Evolutionary conservation across 2,329 filamentous ascomycete genomes (phyloP).

Genomic region (Arthrobotrys sphaeroides): DNA sequence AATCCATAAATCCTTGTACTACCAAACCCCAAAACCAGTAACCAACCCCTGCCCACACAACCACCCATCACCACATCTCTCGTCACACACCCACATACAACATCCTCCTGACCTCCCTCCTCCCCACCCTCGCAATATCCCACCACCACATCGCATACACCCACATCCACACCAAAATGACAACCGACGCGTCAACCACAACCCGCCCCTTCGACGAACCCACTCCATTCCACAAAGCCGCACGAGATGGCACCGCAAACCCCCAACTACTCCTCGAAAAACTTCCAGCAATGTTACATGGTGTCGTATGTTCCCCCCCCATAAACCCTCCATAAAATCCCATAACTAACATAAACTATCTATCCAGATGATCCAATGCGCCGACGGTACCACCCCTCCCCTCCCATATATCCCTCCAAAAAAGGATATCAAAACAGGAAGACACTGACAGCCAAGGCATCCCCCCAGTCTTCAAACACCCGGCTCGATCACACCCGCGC

Average conservation of each 20-base stretch:
- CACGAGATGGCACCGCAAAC: constrained; percentile 29
- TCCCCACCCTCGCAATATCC: not conserved
- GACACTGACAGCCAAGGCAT: constrained; percentile 31
- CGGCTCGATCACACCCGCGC: constrained; percentile 54
- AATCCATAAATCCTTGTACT: constrained; percentile 5
- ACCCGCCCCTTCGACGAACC: constrained; percentile 17
- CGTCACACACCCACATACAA: not conserved
- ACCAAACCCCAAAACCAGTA: not conserved
- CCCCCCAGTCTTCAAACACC: constrained; percentile 56
- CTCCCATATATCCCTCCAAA: not conserved
- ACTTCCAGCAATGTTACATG: constrained; percentile 51
- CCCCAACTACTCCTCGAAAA: constrained; percentile 52
- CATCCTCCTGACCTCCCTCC: too few species aligned
- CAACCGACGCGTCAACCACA: constrained; percentile 24
- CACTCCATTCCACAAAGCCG: constrained; percentile 44
- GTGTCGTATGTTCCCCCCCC: constrained; percentile 34
- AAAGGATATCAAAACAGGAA: not conserved
- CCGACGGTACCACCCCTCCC: constrained; percentile 38
- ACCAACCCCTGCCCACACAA: not conserved
- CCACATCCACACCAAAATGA: constrained; percentile 17
- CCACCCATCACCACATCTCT: not conserved
- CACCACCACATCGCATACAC: not conserved
- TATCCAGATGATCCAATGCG: constrained; percentile 54
- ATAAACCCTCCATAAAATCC: not conserved
- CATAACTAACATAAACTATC: not conserved